Conservation (phyloP, 106 monocot genomes). For the Alisma plantagoaquatica region DNA sequence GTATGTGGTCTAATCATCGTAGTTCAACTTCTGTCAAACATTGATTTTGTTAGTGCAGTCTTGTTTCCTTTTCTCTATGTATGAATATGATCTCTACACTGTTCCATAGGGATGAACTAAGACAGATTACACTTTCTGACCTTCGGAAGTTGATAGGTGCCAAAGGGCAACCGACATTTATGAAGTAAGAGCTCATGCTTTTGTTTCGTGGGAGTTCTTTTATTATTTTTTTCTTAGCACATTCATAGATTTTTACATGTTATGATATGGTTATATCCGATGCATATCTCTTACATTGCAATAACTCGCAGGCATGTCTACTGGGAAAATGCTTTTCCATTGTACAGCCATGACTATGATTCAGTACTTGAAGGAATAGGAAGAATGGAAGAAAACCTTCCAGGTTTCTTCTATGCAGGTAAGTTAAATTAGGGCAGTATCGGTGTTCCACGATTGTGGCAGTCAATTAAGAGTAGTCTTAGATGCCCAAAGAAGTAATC, state of each 20-base stretch:
- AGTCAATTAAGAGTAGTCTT: no score
- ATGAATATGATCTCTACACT: no score
- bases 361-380: slow-evolving; percentile 78
- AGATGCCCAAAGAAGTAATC: no score
- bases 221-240: neutral
- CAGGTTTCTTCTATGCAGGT: slow-evolving; percentile 98
- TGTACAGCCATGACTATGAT: slow-evolving; percentile 68
- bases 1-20: slow-evolving; percentile 48
- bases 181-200: slow-evolving; percentile 42
- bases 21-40: neutral
- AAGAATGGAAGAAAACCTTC: slow-evolving; percentile 78
- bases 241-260: neutral
- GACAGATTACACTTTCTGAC: slow-evolving; percentile 69
- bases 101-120: slow-evolving; percentile 66
- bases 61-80: slow-evolving; percentile 2
- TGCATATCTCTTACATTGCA: neutral
- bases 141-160: slow-evolving; percentile 69
- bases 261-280: neutral
- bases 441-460: neutral
- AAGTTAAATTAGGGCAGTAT: slow-evolving; percentile 13
- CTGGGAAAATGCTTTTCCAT: slow-evolving; percentile 94
- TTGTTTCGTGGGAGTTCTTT: neutral
- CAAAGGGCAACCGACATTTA: slow-evolving; percentile 66
- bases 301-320: slow-evolving; percentile 94
- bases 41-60: neutral